A percentile compares a stretch with the other conserved stretches of the same genome.
Conservation (phyloP, 768 basidiomycete genomes). For the Hericium alpestre region DNA sequence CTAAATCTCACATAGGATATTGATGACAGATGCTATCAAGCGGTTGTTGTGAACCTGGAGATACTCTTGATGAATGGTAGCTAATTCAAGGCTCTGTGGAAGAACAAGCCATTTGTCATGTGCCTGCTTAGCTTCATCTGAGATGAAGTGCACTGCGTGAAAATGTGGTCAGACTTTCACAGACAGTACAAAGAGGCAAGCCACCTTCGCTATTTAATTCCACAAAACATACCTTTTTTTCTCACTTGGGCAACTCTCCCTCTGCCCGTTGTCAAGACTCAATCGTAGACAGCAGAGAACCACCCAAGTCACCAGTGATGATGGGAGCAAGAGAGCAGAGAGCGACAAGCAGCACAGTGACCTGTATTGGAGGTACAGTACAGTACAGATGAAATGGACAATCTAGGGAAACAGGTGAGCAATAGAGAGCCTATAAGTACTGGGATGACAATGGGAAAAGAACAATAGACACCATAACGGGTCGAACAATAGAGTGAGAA, state of each 20-base stretch:
- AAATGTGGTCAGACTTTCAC: slow-evolving; percentile 27
- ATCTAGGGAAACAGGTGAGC: too few relatives aligned
- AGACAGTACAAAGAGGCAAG: slow-evolving; percentile 22
- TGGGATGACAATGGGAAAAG: too few relatives aligned
- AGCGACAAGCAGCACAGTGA: too few relatives aligned
- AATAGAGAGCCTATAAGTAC: too few relatives aligned
- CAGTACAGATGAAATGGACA: too few relatives aligned
- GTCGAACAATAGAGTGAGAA: too few relatives aligned
- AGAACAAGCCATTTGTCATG: slow-evolving; percentile 13
- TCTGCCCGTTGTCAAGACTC: too few relatives aligned
- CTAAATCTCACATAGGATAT: slow-evolving; percentile 16
- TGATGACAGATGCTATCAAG: slow-evolving; percentile 14
- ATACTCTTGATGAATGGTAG: slow-evolving; percentile 14
- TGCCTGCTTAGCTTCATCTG: slow-evolving; percentile 21
- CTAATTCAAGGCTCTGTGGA: slow-evolving; percentile 15
- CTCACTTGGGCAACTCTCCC: slow-evolving; percentile 27
- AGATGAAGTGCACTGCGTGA: slow-evolving; percentile 32
- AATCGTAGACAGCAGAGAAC: too few relatives aligned
- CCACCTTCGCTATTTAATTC: slow-evolving; percentile 20
- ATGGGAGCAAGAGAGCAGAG: too few relatives aligned
- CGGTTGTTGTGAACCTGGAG: slow-evolving; percentile 23
- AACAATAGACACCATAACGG: too few relatives aligned
- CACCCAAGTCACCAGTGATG: too few relatives aligned
- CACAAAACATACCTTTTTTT: slow-evolving; percentile 19
- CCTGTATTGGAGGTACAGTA: too few relatives aligned